phyloP scores from a whole-genome alignment of 2,329 filamentous ascomycete species.

The Pyricularia sp. region DNA sequence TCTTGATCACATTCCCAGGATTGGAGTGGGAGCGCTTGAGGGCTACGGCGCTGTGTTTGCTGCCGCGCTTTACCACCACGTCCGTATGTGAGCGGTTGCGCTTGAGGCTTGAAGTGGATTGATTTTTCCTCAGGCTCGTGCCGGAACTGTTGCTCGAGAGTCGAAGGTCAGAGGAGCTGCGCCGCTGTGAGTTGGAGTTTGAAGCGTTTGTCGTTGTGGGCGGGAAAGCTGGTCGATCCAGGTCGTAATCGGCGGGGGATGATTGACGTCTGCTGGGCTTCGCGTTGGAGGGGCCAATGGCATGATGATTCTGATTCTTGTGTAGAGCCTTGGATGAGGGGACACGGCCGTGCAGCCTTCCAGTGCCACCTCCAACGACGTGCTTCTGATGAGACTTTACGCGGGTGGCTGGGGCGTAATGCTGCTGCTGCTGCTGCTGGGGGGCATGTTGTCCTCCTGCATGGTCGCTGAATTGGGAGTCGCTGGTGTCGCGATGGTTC shows the following conservation, averaged over 20 bases:
- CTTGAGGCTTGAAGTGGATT: constrained; percentile 45
- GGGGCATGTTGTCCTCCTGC: constrained; percentile 20
- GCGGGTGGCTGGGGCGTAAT: constrained; percentile 18
- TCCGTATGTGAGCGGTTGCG: constrained; percentile 52
- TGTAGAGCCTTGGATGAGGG: constrained; percentile 43
- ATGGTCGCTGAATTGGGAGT: constrained; percentile 25
- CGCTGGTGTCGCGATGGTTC: constrained; percentile 22
- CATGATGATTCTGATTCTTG: constrained; percentile 24
- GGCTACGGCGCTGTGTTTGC: constrained; percentile 31
- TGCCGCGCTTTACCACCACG: constrained; percentile 36
- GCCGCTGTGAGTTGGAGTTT: constrained; percentile 22
- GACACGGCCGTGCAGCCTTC: constrained; percentile 40
- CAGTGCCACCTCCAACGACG: constrained; percentile 28
- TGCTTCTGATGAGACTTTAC: constrained; percentile 28
- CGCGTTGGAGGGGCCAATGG: constrained; percentile 16
- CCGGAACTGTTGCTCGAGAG: constrained; percentile 30
- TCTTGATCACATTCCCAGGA: constrained; percentile 32
- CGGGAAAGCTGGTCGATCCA: constrained; percentile 6
- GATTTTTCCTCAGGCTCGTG: constrained; percentile 41
- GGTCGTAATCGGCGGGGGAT: constrained; percentile 20
- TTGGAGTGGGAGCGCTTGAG: constrained; percentile 45
- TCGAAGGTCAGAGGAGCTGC: constrained; percentile 35
- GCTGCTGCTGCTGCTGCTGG: constrained; percentile 22
- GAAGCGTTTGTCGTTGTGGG: constrained; percentile 8
- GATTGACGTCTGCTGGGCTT: constrained; percentile 29